Evolutionary conservation across 2,329 filamentous ascomycete species (phyloP).

Genomic region (Colletotrichum sp.): DNA sequence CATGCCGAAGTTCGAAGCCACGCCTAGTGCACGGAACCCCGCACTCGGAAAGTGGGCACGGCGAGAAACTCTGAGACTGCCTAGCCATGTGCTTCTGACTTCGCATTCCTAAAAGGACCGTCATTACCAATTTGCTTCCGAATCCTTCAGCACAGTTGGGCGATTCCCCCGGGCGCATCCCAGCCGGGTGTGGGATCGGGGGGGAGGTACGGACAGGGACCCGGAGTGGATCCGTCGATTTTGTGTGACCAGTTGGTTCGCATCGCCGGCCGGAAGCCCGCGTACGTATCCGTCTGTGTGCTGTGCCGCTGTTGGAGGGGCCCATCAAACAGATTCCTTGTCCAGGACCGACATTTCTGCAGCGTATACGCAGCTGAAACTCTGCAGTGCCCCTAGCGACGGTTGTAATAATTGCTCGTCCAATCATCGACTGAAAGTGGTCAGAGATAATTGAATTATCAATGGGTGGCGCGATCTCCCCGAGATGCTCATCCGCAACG

Average conservation of each 20-base stretch:
- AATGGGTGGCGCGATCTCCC: neutral
- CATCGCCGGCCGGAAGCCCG: neutral
- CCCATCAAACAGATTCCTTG: neutral
- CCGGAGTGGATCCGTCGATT: neutral
- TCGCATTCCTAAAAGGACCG: neutral
- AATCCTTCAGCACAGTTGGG: neutral
- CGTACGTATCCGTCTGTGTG: neutral
- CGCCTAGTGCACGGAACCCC: constrained; percentile 16
- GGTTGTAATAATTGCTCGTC: neutral
- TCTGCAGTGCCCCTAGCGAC: neutral
- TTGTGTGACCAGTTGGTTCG: neutral
- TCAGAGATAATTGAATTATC: neutral
- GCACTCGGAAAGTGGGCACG: constrained; percentile 15
- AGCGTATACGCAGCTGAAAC: neutral
- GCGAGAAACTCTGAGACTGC: constrained; percentile 1
- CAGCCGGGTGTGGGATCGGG: neutral
- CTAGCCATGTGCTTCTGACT: neutral
- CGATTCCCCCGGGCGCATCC: neutral
- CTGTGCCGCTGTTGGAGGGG: neutral
- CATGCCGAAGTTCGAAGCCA: constrained; percentile 11
- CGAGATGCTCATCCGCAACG: neutral
- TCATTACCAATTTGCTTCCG: neutral
- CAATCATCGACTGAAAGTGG: neutral
- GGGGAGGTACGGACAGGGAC: neutral
- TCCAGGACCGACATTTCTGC: neutral